These are phyloP conservation scores for Leishmania mexicana DNA, from an alignment of 208 protist genomes.

Conservation along the genomic window DNA sequence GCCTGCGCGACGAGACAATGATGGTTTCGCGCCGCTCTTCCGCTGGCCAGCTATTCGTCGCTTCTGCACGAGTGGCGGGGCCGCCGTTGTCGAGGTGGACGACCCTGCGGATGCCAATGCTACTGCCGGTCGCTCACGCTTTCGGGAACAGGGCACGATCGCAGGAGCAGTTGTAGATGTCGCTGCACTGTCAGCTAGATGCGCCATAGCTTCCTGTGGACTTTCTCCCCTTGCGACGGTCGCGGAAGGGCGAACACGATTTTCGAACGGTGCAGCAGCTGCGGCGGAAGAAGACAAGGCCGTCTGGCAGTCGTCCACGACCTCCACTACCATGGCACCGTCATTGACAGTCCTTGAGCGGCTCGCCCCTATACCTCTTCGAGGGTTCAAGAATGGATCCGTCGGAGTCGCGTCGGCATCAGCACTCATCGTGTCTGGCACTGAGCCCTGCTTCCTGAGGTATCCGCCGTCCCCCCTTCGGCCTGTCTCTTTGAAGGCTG, in stretches of 20 bases:
- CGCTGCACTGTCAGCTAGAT: background rate
- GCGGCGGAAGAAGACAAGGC: background rate
- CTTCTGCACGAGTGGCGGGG: too few relatives aligned
- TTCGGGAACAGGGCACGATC: background rate
- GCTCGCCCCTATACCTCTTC: background rate
- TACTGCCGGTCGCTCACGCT: background rate
- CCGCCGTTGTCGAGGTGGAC: background rate
- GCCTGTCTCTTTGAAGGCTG: background rate
- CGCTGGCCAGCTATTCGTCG: background rate
- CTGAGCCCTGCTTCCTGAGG: background rate
- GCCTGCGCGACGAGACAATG: background rate
- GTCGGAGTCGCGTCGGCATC: slow-evolving; percentile 3
- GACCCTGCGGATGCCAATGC: background rate
- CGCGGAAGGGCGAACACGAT: background rate
- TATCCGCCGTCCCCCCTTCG: background rate
- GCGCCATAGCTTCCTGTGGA: background rate
- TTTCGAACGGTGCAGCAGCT: background rate
- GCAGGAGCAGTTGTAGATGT: background rate
- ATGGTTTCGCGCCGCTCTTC: background rate
- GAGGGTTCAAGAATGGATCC: slow-evolving; percentile 29
- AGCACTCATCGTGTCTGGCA: background rate
- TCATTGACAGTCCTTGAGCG: background rate
- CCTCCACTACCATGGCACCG: background rate
- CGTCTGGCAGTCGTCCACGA: background rate
- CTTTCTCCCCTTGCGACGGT: background rate